These are phyloP conservation scores for Lentinula boryana DNA, from an alignment of 768 basidiomycete genomes.

Conservation along the genomic window DNA sequence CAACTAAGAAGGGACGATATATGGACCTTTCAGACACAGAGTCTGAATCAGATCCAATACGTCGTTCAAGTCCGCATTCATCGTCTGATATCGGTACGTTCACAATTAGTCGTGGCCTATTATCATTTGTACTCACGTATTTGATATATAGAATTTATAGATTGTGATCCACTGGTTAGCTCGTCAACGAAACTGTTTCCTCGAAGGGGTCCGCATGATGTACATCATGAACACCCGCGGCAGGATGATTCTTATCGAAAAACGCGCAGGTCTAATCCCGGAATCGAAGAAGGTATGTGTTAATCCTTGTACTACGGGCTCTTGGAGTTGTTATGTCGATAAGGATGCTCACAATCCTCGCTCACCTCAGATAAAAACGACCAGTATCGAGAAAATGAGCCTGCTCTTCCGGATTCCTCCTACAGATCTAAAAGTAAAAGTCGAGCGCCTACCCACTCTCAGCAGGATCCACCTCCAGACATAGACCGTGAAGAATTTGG, in stretches of 20 bases:
- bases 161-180: not conserved
- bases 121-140: not conserved
- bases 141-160: not conserved
- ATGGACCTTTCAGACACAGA: not conserved
- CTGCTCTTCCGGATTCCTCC: not conserved
- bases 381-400: not conserved
- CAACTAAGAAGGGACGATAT: conserved; percentile 1
- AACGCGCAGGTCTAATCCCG: not conserved
- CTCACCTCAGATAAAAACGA: not conserved
- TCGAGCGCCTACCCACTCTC: not conserved
- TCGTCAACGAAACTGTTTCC: not conserved
- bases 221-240: not conserved
- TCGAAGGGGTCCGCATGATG: not conserved
- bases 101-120: not conserved
- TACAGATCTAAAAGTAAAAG: not conserved
- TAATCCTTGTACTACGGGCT: too few relatives aligned
- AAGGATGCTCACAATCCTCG: not conserved
- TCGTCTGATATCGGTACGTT: not conserved
- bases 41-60: not conserved
- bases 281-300: not conserved
- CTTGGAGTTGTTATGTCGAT: too few relatives aligned
- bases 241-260: not conserved
- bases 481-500: not conserved
- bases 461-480: not conserved
- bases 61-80: not conserved